phyloP scores from a whole-genome alignment of 176 grass and related monocot genomes.

The Aegilops sharonensis region DNA sequence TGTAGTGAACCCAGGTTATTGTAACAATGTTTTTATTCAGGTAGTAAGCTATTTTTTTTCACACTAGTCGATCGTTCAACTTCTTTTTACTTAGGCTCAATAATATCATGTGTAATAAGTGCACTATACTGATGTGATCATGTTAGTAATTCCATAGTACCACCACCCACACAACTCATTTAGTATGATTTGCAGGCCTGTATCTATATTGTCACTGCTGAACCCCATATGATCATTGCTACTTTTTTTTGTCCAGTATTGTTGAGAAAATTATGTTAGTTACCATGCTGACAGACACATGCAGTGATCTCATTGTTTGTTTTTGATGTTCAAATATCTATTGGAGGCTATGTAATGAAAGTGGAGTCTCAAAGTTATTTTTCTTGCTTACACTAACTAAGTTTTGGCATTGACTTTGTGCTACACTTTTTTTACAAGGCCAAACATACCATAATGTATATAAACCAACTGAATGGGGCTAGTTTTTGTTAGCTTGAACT shows the following conservation, averaged over 20 bases:
- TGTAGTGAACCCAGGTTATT: conserved; percentile 1
- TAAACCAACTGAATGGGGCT: background rate
- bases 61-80: background rate
- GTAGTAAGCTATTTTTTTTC: background rate
- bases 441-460: background rate
- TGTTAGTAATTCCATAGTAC: conserved; percentile 13
- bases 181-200: background rate
- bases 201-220: background rate
- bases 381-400: background rate
- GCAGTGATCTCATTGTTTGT: background rate
- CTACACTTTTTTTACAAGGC: background rate
- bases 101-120: background rate
- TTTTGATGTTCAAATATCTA: background rate
- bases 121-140: background rate
- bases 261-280: background rate
- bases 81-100: background rate
- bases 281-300: background rate
- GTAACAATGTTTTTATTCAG: background rate
- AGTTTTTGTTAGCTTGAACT: background rate
- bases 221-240: background rate
- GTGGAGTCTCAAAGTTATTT: background rate
- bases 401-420: conserved; percentile 8
- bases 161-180: background rate
- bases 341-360: background rate
- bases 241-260: background rate